Evolutionary conservation across 208 protist genomes (phyloP), one percentile per base, ranked within the genome.

Genomic region (Dictyostelium gargantuum): DNA sequence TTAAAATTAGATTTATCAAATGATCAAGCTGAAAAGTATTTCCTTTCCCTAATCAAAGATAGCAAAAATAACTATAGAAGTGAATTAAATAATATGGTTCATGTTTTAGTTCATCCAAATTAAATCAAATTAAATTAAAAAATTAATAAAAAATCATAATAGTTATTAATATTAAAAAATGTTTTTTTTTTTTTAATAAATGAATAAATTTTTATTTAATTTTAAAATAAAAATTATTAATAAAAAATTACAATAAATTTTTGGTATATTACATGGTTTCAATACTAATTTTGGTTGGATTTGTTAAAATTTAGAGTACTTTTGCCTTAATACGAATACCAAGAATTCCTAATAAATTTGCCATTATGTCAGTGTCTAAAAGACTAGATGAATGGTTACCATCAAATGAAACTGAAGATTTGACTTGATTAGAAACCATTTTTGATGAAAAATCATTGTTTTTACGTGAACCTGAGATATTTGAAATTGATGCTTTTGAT

Each of bases 81-180:
- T 54, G 82, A 89, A 68, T 35, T 89, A 19, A 89, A 89, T 52
- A 89, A 89, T 68, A 52, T 32, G 1, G 46, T 89, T 29, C 82
- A 89, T 52, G 52, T 89, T 2, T 68, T 89, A 46, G 52, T 79
- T 13, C 82, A 89, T 79, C 84, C 84, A 26, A 56, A 81, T n/a
- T 66, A 66, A 81, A 23, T 17, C n/a, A n/a, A n/a, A n/a, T n/a
- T n/a, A n/a, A n/a, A n/a, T n/a, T n/a, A n/a, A n/a, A n/a, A n/a
- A n/a, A n/a, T n/a, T n/a, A n/a, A n/a, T n/a, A n/a, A n/a, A n/a
- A n/a, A n/a, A n/a, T n/a, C n/a, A n/a, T n/a, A n/a, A n/a, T n/a
- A n/a, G n/a, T n/a, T n/a, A n/a, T n/a, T n/a, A n/a, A n/a, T n/a
- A n/a, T n/a, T n/a, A n/a, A n/a, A n/a, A n/a, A n/a, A n/a, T n/a